Conservation (phyloP, 768 basidiomycete genomes). For the Polyporus arcularius region DNA sequence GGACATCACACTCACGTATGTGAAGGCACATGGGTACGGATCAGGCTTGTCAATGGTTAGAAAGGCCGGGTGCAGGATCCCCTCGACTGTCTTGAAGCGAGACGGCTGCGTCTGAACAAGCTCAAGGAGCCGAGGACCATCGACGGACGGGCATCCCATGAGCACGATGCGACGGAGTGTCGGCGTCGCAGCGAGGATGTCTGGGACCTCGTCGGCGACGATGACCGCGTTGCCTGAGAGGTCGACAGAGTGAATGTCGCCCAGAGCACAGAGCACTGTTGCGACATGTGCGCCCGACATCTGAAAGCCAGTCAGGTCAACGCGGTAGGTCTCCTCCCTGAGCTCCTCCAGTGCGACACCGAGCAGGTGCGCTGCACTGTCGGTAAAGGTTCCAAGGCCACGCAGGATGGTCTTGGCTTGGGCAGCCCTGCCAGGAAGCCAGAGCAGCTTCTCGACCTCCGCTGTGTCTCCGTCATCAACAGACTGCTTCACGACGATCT, state of each 20-base stretch:
- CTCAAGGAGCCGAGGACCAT: slow-evolving; percentile 20
- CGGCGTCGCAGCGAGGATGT: slow-evolving; percentile 24
- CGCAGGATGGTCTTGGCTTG: slow-evolving; percentile 25
- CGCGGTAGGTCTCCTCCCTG: background rate
- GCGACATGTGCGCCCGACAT: slow-evolving; percentile 30
- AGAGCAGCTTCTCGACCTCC: slow-evolving; percentile 31
- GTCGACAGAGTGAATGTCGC: slow-evolving; percentile 24
- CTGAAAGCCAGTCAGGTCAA: slow-evolving; percentile 29
- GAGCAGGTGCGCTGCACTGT: slow-evolving; percentile 30
- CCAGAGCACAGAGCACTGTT: slow-evolving; percentile 12
- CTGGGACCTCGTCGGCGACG: slow-evolving; percentile 24
- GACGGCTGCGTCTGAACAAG: slow-evolving; percentile 27
- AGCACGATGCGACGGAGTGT: slow-evolving; percentile 28
- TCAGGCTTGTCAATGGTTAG: slow-evolving; percentile 9
- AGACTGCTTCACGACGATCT: slow-evolving; percentile 28
- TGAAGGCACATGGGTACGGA: slow-evolving; percentile 25
- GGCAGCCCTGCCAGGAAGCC: slow-evolving; percentile 32
- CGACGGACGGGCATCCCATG: slow-evolving; percentile 29
- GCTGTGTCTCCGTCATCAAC: slow-evolving; percentile 25
- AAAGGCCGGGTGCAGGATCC: slow-evolving; percentile 29
- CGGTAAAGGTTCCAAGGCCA: slow-evolving; percentile 27
- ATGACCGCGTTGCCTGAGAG: slow-evolving; percentile 32
- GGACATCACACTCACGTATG: slow-evolving; percentile 7
- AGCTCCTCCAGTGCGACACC: slow-evolving; percentile 15
- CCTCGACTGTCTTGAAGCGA: slow-evolving; percentile 32